These are phyloP conservation scores for Dalbergia cultrata DNA, from an alignment of 306 rosid species.

Conservation along the genomic window DNA sequence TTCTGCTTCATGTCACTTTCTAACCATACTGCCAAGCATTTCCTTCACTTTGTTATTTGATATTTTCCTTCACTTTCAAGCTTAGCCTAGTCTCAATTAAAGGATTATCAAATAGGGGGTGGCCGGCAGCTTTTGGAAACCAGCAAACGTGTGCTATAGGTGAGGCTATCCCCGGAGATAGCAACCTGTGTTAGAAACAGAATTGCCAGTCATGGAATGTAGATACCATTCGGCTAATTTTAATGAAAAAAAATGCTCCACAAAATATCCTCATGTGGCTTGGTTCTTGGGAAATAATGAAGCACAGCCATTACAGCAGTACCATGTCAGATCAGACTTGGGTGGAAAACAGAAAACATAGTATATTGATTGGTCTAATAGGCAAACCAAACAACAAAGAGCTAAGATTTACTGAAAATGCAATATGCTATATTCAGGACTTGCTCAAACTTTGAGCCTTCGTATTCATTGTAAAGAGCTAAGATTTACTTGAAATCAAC, in stretches of 20 bases:
- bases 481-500: not conserved
- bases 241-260: not conserved
- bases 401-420: no score
- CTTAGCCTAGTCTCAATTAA: not conserved
- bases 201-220: not conserved
- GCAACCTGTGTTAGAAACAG: conserved; percentile 3
- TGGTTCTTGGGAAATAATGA: not conserved
- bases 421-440: not conserved
- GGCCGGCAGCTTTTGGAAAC: conserved; percentile 14
- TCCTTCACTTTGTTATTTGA: not conserved
- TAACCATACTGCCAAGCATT: not conserved
- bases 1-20: not conserved
- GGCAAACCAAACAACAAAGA: no score
- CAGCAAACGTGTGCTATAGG: not conserved
- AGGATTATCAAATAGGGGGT: not conserved
- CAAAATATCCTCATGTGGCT: not conserved
- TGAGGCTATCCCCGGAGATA: not conserved
- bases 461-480: not conserved
- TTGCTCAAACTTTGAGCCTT: not conserved
- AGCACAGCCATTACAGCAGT: not conserved
- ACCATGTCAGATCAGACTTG: not conserved
- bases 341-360: not conserved
- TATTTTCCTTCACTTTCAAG: not conserved
- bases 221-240: not conserved
- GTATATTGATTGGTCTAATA: not conserved